Percentiles rank a stretch among this genome's conserved stretches.
Evolutionary conservation across 176 grass and related monocot genomes (phyloP).

Genomic region (Oryza brachyantha): DNA sequence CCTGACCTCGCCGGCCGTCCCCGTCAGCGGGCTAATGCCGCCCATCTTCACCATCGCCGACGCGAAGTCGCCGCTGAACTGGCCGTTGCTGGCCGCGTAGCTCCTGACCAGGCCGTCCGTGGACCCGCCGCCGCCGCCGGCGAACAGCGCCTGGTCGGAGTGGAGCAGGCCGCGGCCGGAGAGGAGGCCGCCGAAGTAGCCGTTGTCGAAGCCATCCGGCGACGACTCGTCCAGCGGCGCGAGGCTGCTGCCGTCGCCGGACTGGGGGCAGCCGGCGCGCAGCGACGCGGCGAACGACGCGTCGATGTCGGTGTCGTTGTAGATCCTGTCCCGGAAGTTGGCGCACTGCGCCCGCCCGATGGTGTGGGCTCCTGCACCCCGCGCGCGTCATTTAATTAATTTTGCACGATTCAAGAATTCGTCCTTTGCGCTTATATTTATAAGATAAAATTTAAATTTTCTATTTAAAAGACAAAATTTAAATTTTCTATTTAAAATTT

Average conservation of each 20-base stretch:
- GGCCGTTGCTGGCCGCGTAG: conserved; percentile 18
- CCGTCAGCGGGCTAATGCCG: conserved; percentile 37
- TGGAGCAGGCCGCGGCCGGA: conserved; percentile 34
- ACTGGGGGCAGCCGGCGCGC: conserved; percentile 44
- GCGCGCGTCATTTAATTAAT: too few relatives aligned
- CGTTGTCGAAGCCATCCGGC: conserved; percentile 52
- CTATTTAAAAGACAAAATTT: too few relatives aligned
- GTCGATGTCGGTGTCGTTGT: conserved; percentile 65
- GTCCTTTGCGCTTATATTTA: too few relatives aligned
- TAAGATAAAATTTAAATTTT: too few relatives aligned
- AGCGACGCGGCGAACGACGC: conserved; percentile 32
- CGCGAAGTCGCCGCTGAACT: conserved; percentile 38
- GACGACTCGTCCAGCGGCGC: conserved; percentile 37
- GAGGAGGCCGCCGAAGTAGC: conserved; percentile 45
- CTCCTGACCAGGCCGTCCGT: conserved; percentile 23
- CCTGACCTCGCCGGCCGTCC: conserved; percentile 43
- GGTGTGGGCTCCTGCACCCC: conserved; percentile 63
- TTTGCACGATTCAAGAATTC: too few relatives aligned
- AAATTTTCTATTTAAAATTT: too few relatives aligned
- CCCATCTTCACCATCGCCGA: conserved; percentile 47
- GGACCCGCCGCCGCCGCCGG: conserved; percentile 4
- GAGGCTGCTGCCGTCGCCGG: conserved; percentile 31
- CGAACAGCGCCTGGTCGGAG: conserved; percentile 64
- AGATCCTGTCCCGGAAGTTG: conserved; percentile 61
- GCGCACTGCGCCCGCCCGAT: conserved; percentile 58